Base-by-base conservation (phyloP, 768 basidiomycete genomes). In the Crucibulum laeve region DNA sequence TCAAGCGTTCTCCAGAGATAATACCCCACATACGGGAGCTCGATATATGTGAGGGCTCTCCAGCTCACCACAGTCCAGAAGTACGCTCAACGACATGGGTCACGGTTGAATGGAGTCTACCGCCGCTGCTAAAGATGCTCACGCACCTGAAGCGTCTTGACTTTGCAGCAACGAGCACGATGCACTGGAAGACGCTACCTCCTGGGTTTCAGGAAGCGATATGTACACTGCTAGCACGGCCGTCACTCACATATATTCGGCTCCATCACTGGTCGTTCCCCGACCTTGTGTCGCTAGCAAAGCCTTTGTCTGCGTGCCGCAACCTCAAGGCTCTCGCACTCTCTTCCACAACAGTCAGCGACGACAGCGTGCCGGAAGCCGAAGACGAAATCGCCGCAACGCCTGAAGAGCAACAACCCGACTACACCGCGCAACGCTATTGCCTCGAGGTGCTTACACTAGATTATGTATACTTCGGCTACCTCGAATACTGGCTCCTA, bases 211-310 rank as follows among this genome's bases (percentile, higher is more conserved):
- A 63, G 30, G 50, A 54, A 18, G 69, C 68, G 4, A 51, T 73
- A 4, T 60, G 51, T 44, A 57, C 61, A 14, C 52, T 71, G n/a
- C 54, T 73, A 14, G 55, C 62, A 1, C 48, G 60, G 1, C 60
- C 60, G 0, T 60, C 65, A 5, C 59, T 73, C 18, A 62, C 57
- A 4, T 69, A 66, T 40, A 48, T 73, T 17, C 64, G 69, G 13
- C 59, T 73, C 10, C 64, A 67, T 33, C 63, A 61, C 4, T 73
- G 68, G 67, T 55, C 62, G 3, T 71, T 73, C 46, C 57, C 63
- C 15, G 62, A 57, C 52, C 60, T 62, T 43, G 47, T 54, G 14
- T 61, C 65, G 7, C 60, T 73, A 42, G 54, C 63, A 4, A 43
- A 51, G 6, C 50, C 69, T 42, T 53, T 73, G 8, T 57, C 60